Base-by-base conservation (phyloP, 805 yeast species). In the Saturnispora dispora region DNA sequence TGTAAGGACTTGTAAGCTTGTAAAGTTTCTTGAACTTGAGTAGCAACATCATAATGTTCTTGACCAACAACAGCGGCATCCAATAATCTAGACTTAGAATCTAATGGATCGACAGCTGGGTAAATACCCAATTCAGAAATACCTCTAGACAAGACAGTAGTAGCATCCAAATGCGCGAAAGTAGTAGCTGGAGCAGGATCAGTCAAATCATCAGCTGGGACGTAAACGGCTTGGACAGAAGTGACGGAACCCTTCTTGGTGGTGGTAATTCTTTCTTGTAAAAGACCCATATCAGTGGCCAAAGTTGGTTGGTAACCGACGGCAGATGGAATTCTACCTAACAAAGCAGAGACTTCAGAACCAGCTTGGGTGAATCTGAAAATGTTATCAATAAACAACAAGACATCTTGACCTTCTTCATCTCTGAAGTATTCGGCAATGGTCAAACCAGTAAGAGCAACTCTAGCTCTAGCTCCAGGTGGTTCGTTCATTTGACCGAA, bases 401-500 rank as follows among this genome's bases (percentile, higher is more conserved):
- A 83, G 77, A 91, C 99, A 85, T 93, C 99, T 82, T 93, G 97
- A 77, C 99, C 99, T 81, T 91, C 99, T 78, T 88, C 98, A 76
- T 91, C 99, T 89, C 99, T 93, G 93, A 91, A 91, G 83, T 93
- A 91, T 82, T 91, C 99, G 68, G 99, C 99, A 74, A 91, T 89
- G 77, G 99, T 91, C 76, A 91, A 84, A 85, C 99, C 99, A 65
- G 99, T 93, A 74, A 91, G 81, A 67, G 99, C 99, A 73, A 93
- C 98, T 58, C 99, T 91, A 69, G 99, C 97, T 85, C 99, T 90
- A 69, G 99, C 99, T 79, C 99, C 99, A 65, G 99, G 99, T 71
- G 99, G 99, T 83, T 91, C 99, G 83, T 91, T 91, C 99, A 91
- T 91, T 82, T 93, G 99, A 76, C 99, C 99, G 82, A 91, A 91